Evolutionary conservation across 2,329 filamentous ascomycete genomes (phyloP).

Genomic region (Shiraia bambusicola): DNA sequence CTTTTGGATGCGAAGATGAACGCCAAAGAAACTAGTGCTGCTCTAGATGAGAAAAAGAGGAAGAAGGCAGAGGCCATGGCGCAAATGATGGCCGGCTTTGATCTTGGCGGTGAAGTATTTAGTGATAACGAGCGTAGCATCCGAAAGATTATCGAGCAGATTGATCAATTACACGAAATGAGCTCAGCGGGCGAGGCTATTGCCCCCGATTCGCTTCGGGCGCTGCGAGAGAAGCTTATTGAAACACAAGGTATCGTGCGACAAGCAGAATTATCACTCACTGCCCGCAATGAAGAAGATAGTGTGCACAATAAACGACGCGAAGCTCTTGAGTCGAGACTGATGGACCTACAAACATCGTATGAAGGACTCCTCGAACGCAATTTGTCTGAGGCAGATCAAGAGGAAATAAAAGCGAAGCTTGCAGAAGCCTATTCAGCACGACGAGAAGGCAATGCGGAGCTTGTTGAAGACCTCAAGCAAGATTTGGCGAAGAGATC

Average conservation of each 20-base stretch:
- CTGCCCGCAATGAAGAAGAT: constrained; percentile 65
- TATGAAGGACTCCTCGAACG: constrained; percentile 81
- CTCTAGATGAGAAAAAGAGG: constrained; percentile 95
- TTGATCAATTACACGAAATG: constrained; percentile 76
- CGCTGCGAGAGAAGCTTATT: constrained; percentile 74
- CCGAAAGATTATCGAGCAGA: constrained; percentile 76
- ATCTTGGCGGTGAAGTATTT: constrained; percentile 88
- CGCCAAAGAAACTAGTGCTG: constrained; percentile 86
- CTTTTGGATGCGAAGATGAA: constrained; percentile 95
- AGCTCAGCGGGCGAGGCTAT: constrained; percentile 76
- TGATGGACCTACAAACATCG: constrained; percentile 73
- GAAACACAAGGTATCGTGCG: constrained; percentile 91
- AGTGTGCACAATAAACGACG: constrained; percentile 65
- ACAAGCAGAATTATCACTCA: constrained; percentile 86
- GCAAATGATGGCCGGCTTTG: constrained; percentile 99
- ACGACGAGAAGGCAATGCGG: constrained; percentile 70
- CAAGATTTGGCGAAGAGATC: constrained; percentile 73
- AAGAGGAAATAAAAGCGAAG: constrained; percentile 78
- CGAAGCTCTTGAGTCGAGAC: constrained; percentile 73
- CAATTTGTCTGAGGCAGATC: constrained; percentile 75
- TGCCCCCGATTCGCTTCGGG: constrained; percentile 76
- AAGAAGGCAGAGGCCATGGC: constrained; percentile 99
- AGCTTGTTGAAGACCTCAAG: constrained; percentile 76
- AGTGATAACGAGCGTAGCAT: constrained; percentile 89
- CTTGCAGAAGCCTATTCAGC: constrained; percentile 75